Evolutionary conservation across 495 filamentous ascomycete species (phyloP).

Genomic region (Podospora comata): DNA sequence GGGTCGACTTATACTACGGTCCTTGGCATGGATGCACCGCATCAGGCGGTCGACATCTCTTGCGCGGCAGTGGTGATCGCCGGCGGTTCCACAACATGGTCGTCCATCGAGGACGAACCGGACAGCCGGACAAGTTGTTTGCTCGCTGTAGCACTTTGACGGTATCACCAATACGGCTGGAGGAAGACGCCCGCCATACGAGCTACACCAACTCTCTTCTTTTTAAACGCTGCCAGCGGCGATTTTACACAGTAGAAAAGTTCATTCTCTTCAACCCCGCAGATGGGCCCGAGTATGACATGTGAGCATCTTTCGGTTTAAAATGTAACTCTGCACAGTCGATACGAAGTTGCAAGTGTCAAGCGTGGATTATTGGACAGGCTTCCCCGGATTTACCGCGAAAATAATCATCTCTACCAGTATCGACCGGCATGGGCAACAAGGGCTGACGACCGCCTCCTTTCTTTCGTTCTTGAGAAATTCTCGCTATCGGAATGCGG

Average conservation of each 20-base stretch:
- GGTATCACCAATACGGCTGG: neutral
- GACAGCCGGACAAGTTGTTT: neutral
- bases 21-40: neutral
- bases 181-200: neutral
- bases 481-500: neutral
- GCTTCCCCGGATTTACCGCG: neutral
- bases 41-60: neutral
- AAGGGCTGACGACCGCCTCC: too few species aligned
- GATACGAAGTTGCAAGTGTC: constrained; percentile 2
- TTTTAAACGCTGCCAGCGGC: neutral
- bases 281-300: neutral
- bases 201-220: neutral
- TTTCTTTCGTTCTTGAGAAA: neutral
- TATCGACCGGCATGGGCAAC: too few species aligned
- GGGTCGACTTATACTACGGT: neutral
- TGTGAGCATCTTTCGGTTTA: neutral
- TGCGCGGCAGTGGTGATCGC: neutral
- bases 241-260: neutral
- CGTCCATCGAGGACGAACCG: neutral
- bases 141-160: neutral
- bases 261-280: neutral
- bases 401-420: neutral
- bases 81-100: neutral
- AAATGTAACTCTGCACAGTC: neutral
- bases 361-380: neutral